Evolutionary conservation across 176 grass and related monocot genomes (phyloP).

Genomic region (Coix lacrymajobi): DNA sequence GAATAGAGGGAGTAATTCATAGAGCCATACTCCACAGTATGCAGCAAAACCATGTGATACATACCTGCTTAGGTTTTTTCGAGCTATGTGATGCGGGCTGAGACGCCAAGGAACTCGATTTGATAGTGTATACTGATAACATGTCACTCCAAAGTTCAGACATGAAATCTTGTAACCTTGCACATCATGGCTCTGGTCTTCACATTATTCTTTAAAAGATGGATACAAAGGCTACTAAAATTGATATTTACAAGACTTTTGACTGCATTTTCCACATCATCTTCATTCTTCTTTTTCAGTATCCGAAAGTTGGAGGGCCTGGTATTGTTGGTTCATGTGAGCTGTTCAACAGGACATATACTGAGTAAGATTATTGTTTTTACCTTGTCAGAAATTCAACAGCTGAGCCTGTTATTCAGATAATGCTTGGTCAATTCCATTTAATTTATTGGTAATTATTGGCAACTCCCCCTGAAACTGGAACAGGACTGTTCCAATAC

Average conservation of each 20-base stretch:
- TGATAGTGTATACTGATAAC: background rate
- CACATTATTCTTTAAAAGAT: background rate
- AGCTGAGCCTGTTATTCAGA: background rate
- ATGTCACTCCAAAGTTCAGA: background rate
- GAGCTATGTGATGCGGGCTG: background rate
- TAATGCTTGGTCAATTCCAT: background rate
- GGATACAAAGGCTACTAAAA: background rate
- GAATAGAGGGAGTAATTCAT: too few relatives aligned
- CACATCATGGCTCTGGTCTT: background rate
- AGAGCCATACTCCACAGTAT: background rate
- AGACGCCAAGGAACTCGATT: background rate
- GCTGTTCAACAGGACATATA: conserved; percentile 43
- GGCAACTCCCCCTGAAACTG: background rate
- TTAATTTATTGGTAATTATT: background rate
- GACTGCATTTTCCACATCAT: background rate
- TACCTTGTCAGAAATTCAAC: conserved; percentile 20
- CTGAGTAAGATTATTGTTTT: conserved; percentile 64
- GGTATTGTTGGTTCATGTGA: conserved; percentile 69
- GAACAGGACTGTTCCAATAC: background rate
- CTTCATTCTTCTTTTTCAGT: conserved; percentile 43
- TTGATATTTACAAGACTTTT: background rate
- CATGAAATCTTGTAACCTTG: background rate
- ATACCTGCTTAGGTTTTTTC: background rate
- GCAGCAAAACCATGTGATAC: background rate
- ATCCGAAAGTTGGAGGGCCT: conserved; percentile 80